phyloP scores from a whole-genome alignment of 163 green algal species.

The Coccomyxa subellipsoidea region DNA sequence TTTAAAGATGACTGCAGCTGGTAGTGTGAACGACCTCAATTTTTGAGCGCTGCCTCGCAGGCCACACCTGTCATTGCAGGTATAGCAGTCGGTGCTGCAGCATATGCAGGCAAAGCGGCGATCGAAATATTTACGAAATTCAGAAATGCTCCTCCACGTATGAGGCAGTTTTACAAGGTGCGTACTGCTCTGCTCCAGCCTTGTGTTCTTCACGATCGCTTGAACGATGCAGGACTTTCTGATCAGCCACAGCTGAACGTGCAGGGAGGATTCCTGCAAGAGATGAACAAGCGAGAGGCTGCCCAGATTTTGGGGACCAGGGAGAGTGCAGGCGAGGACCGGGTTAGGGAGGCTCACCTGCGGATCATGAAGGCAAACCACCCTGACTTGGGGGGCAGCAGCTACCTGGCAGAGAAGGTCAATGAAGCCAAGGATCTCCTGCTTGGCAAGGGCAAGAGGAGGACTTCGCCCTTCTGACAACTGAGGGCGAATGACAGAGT shows the following conservation, averaged over 20 bases:
- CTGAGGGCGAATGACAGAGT: no score
- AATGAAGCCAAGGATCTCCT: slow-evolving; percentile 93
- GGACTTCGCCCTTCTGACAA: slow-evolving; percentile 28
- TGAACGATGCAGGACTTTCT: no score
- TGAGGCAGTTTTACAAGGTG: slow-evolving; percentile 82
- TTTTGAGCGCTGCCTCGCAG: slow-evolving; percentile 41
- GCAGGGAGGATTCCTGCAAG: slow-evolving; percentile 78
- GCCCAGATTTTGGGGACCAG: slow-evolving; percentile 91
- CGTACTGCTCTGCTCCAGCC: background rate
- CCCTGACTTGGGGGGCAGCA: slow-evolving; percentile 85
- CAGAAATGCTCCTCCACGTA: slow-evolving; percentile 41
- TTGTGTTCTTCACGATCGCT: no score
- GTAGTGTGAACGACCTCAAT: background rate
- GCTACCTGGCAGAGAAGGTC: slow-evolving; percentile 89
- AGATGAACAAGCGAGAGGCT: slow-evolving; percentile 95
- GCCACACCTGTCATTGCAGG: slow-evolving; percentile 78
- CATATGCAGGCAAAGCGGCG: slow-evolving; percentile 60
- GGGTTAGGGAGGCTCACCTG: slow-evolving; percentile 90
- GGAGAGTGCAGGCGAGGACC: slow-evolving; percentile 71
- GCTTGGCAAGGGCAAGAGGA: slow-evolving; percentile 40
- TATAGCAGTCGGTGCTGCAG: slow-evolving; percentile 72
- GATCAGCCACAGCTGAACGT: background rate
- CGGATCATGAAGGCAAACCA: slow-evolving; percentile 99
- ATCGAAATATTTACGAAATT: slow-evolving; percentile 67
- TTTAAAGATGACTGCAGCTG: background rate